Evolutionary conservation across 345 rosid species (phyloP), one percentile per base, ranked within the genome.

Genomic region (Adansonia digitata): DNA sequence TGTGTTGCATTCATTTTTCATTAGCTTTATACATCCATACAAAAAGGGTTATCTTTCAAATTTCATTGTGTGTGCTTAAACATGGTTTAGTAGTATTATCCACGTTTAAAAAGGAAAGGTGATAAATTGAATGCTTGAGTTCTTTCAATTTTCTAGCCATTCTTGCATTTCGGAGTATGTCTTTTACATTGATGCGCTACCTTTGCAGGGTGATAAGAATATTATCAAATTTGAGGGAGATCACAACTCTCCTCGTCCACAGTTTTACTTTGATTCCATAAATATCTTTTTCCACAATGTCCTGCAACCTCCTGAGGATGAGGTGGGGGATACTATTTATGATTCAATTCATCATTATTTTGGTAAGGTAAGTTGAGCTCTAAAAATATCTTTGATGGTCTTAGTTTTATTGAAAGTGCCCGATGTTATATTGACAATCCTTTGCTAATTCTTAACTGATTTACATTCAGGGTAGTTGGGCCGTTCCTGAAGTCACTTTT

Each of bases 201-300:
- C 76, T 71, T 81, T 79, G 75, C 87, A 94, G 99, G 99, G 99
- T 42, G 98, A 94, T 88, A 95, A 95, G 88, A 95, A 95, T 78
- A 87, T 95, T 61, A 93, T 95, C 83, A 95, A 93, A 77, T 95
- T 95, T 78, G 97, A 93, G 75, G 99, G 99, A 85, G 99, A 95
- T 79, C 99, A 95, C 85, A 95, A 95, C 79, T 93, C 99, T 49
- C 94, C 92, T 27, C 94, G 99, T 35, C 99, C 99, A 37, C 99
- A 82, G 34, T 95, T 95, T 73, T 95, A 95, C 84, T 95, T 93
- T 79, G 98, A 95, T 84, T 95, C 99, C 6, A 79, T 93, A 76
- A 93, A 93, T 77, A 95, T 95, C 10, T 95, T 95, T 80, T 95
- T 95, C 86, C 95, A 91, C 82, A 95, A 95, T 77, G 98, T 95